Evolutionary conservation across 1,284 basidiomycete species (phyloP).

Genomic region (Puccinia coronata): DNA sequence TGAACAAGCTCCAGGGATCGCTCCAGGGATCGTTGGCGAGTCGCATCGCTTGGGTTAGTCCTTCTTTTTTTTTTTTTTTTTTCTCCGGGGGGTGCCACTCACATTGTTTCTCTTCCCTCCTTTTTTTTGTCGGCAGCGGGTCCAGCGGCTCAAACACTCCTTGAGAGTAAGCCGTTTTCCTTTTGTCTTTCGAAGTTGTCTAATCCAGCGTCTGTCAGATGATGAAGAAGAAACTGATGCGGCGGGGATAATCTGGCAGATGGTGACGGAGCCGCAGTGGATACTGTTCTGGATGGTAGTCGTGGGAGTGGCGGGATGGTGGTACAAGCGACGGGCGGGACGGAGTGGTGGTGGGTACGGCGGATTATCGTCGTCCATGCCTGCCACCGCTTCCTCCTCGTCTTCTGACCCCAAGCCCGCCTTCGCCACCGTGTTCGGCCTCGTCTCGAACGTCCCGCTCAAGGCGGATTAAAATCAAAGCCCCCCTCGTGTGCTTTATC

Average conservation of each 20-base stretch:
- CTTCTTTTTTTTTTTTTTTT: neutral
- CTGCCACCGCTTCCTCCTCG: neutral
- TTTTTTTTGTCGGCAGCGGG: neutral
- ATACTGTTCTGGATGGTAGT: neutral
- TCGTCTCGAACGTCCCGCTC: slow-evolving; percentile 21
- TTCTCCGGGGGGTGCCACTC: too few species aligned
- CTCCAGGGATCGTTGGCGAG: neutral
- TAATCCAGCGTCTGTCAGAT: too few species aligned
- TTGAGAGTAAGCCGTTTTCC: neutral
- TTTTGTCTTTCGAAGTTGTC: too few species aligned
- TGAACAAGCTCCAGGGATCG: slow-evolving; percentile 3
- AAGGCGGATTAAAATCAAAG: slow-evolving; percentile 30
- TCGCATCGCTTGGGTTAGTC: slow-evolving; percentile 16
- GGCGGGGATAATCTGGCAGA: neutral
- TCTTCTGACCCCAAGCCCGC: neutral
- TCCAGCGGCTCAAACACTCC: neutral
- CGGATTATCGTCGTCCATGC: neutral
- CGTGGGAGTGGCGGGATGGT: neutral
- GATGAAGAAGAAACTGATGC: neutral
- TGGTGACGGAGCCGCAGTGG: neutral
- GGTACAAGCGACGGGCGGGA: neutral
- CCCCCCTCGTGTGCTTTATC: too few species aligned
- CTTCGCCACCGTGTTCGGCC: slow-evolving; percentile 13
- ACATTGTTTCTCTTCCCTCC: neutral
- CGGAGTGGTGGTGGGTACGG: neutral